Base-by-base conservation (phyloP, 164 flowering plant genomes). In the Aristolochia contorta region DNA sequence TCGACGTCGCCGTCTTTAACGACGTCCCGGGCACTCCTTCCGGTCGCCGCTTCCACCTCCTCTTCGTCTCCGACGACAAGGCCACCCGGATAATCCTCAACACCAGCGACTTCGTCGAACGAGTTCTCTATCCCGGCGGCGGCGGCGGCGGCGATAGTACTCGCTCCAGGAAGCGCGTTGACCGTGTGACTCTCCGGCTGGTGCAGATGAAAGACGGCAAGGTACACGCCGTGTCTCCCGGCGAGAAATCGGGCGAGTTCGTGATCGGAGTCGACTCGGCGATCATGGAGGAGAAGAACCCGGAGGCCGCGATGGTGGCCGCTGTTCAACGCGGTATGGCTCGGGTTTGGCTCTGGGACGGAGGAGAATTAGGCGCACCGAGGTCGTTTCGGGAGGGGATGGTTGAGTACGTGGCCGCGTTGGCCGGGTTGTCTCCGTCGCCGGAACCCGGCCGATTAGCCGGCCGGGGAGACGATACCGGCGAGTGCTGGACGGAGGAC, bases 21-120 rank as follows among this genome's bases (percentile, higher is more conserved):
- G 75, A 67, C 23, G 66, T 68, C 62, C 50, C 15, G 24, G 53
- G 69, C 46, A 61, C 82, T 1, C 37, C 72, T 0, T 57, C 65
- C 6, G 79, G 74, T 4, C 67, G 51, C 12, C 74, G 75, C 20
- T 81, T 85, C 71, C 16, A 43, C 10, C 79, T 75, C 58, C 62
- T 80, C 19, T 83, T 74, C 68, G 67, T 71, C 27, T 78, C 91
- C 23, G 67, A 83, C 65, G 91, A 76, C 53, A 65, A 69, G 63
- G 80, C 78, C 56, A 67, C 70, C 0, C 77, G 86, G 9, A 65
- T 78, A 0, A 53, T 81, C 52, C 78, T 74, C 46, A 62, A 53
- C 55, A 30, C 84, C 4, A 74, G 76, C 47, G 6, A 49, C 25
- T 68, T 72, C 43, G 83, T 72, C 15, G 72, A 78, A 45, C 59